Evolutionary conservation across 306 rosid genomes (phyloP).

Genomic region (Quercus robur): DNA sequence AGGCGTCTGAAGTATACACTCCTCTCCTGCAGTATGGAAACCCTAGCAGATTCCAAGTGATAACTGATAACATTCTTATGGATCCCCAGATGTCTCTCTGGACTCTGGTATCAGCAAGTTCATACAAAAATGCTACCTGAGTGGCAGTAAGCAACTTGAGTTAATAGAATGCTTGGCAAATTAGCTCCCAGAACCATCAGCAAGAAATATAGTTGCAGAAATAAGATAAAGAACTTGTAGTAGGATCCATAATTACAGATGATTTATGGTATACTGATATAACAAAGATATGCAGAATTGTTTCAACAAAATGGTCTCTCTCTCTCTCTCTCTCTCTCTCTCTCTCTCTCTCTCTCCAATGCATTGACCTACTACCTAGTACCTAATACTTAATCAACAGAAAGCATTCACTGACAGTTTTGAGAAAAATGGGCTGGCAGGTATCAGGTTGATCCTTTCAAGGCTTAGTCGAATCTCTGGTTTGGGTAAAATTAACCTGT

Average conservation of each 20-base stretch:
- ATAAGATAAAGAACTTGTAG: background rate
- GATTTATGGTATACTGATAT: background rate
- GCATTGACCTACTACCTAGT: too few relatives aligned
- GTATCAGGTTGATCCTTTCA: too few relatives aligned
- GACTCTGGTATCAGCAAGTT: background rate
- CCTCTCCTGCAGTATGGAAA: background rate
- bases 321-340: too few relatives aligned
- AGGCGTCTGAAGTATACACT: background rate
- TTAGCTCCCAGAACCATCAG: background rate
- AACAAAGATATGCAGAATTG: background rate
- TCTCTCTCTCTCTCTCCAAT: too few relatives aligned
- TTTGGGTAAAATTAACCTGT: too few relatives aligned
- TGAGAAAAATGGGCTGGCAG: too few relatives aligned
- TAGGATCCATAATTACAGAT: background rate
- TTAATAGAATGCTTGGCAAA: too few relatives aligned
- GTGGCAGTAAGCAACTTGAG: too few relatives aligned
- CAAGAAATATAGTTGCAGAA: background rate
- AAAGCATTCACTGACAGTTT: too few relatives aligned
- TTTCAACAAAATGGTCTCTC: background rate
- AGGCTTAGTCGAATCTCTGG: too few relatives aligned
- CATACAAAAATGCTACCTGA: background rate
- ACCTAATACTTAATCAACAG: too few relatives aligned
- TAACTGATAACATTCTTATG: background rate
- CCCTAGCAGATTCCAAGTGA: background rate
- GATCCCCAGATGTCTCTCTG: background rate